A percentile compares a stretch with the other conserved stretches of the same genome.
These are phyloP conservation scores for Thraustochytrium sp. DNA, from an alignment of 352 stramenopile species.

Conservation along the genomic window DNA sequence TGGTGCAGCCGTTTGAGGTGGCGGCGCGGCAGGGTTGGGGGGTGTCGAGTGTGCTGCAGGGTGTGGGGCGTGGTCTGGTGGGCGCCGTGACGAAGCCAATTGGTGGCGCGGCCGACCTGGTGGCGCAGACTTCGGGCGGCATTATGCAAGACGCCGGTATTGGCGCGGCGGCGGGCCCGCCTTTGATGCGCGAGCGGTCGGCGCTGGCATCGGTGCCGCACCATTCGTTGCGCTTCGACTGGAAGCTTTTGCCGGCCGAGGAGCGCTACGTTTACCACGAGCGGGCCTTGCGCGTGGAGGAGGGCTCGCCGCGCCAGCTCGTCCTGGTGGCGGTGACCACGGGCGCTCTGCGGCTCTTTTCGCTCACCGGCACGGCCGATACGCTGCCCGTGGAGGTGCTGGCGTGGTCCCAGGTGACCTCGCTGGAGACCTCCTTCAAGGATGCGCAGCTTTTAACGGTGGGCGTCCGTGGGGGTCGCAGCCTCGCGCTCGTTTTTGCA, in stretches of 20 bases:
- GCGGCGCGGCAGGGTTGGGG: constrained; percentile 11
- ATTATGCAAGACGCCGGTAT: constrained; percentile 35
- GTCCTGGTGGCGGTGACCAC: neutral
- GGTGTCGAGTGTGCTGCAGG: neutral
- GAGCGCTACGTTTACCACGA: constrained; percentile 21
- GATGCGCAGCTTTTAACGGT: neutral
- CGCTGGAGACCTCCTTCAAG: neutral
- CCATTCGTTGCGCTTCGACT: constrained; percentile 7
- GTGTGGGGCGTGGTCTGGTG: neutral
- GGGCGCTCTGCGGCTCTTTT: neutral
- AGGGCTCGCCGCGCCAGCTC: neutral
- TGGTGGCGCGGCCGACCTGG: constrained; percentile 12
- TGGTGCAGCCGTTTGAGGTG: neutral
- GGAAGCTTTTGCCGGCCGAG: neutral
- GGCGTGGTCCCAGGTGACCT: neutral
- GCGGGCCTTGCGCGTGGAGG: neutral
- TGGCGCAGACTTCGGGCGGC: constrained; percentile 28
- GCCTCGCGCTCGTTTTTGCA: neutral
- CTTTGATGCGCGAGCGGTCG: constrained; percentile 4
- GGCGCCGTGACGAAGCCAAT: constrained; percentile 30
- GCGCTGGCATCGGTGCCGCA: neutral
- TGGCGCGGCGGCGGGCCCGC: neutral
- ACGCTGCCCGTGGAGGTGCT: neutral
- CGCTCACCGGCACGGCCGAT: neutral
- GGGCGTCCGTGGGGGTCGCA: neutral